Evolutionary conservation across 306 rosid species (phyloP).

Genomic region (Pterocarpus santalinus): DNA sequence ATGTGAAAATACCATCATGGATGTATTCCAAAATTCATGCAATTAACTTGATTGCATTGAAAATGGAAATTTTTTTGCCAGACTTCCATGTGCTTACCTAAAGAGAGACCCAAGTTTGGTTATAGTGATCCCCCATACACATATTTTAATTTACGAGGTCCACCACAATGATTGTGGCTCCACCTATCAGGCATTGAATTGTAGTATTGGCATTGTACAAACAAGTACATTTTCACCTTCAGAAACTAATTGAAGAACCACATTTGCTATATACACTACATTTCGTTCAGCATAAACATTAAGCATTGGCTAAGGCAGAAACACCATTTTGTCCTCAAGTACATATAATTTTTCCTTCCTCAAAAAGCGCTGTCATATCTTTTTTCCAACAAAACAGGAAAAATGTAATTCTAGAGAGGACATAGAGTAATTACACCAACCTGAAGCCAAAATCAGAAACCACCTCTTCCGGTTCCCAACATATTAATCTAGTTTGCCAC

Average conservation of each 20-base stretch:
- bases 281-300: not conserved
- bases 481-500: too few relatives aligned
- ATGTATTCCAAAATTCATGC: too few relatives aligned
- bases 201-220: too few relatives aligned
- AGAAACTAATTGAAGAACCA: not conserved
- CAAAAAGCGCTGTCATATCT: not conserved
- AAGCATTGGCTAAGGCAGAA: not conserved
- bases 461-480: not conserved
- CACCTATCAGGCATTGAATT: too few relatives aligned
- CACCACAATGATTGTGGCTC: too few relatives aligned
- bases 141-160: too few relatives aligned
- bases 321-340: not conserved
- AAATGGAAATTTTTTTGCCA: too few relatives aligned
- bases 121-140: too few relatives aligned
- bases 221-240: not conserved
- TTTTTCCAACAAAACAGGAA: not conserved
- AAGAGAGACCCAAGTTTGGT: too few relatives aligned
- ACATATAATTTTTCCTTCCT: not conserved
- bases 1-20: too few relatives aligned
- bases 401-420: not conserved
- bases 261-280: not conserved
- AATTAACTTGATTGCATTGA: too few relatives aligned
- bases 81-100: too few relatives aligned
- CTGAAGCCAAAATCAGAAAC: not conserved
- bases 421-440: constrained; percentile 44